Percentiles rank a stretch among this genome's conserved stretches.
phyloP scores from a whole-genome alignment of 129 eudicot species.

The Tagetes patula region DNA sequence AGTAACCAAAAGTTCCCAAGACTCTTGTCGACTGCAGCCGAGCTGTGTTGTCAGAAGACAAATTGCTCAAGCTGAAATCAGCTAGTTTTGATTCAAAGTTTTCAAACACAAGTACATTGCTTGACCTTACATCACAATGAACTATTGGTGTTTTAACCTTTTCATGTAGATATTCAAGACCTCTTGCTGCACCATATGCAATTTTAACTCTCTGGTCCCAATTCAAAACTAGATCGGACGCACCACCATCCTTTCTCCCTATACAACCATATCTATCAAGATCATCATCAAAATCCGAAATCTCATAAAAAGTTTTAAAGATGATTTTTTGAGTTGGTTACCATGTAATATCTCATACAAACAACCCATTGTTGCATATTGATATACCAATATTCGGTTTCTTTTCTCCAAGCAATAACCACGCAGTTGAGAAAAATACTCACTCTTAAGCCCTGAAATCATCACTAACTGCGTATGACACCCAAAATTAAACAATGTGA shows the following conservation, averaged over 20 bases:
- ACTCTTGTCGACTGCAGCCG: conserved; percentile 42
- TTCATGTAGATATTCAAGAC: conserved; percentile 44
- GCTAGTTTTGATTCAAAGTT: conserved; percentile 38
- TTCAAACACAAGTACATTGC: conserved; percentile 39
- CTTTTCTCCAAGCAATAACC: conserved; percentile 31
- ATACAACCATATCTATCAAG: background rate
- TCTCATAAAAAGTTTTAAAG: background rate
- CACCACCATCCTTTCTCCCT: conserved; percentile 77
- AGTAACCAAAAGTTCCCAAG: conserved; percentile 44
- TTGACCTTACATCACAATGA: conserved; percentile 42
- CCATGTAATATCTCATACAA: conserved; percentile 70
- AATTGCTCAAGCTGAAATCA: conserved; percentile 41
- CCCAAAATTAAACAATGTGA: background rate
- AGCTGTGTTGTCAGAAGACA: conserved; percentile 41
- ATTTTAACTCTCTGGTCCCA: conserved; percentile 37
- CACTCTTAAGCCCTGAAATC: conserved; percentile 52
- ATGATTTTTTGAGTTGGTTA: conserved; percentile 17
- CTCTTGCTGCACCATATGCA: conserved; percentile 44
- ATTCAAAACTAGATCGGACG: conserved; percentile 44
- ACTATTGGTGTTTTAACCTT: conserved; percentile 35
- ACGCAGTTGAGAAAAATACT: conserved; percentile 28
- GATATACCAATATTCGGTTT: conserved; percentile 45
- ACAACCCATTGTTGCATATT: conserved; percentile 39
- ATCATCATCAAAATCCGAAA: background rate
- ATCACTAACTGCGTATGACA: conserved; percentile 51